Evolutionary conservation across 2,329 filamentous ascomycete genomes (phyloP), one percentile per base, ranked within the genome.

Genomic region (Chalaropsis thielavioides): DNA sequence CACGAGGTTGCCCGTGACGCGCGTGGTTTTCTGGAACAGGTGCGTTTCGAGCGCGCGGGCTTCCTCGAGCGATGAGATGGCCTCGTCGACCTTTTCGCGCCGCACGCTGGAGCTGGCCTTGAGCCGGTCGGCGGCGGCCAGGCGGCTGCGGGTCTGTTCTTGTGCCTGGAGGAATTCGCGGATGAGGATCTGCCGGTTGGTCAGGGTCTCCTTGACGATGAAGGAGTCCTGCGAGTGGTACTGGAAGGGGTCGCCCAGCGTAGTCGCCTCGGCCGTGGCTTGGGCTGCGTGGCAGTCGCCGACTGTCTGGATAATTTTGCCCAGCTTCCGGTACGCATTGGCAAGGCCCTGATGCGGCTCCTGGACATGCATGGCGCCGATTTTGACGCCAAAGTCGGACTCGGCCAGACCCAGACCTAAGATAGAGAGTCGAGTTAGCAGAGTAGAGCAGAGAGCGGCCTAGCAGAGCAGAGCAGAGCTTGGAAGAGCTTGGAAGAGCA

Each of bases 121-220:
- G 67, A 99, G 81, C 56, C 94, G 85, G 74, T 97, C 92, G 0
- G 92, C 91, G 0, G 92, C 90, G 68, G 86, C 85, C 46, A 94
- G 83, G 74, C 91, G 94, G 75, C 84, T 89, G 68, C 89, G 85
- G 1, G 92, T 91, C 24, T 80, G 80, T 73, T 95, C 89, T 73
- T 97, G 92, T 0, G 94, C 92, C 75, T 96, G 90, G 31, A 95
- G 77, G 67, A 97, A 85, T 72, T 99, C 94, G 67, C 94, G 90
- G 54, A 96, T 87, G 22, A 99, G 82, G 68, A 99, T 96, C 76
- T 99, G 94, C 13, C 94, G 89, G 77, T 99, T 99, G 3, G 94
- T 99, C 68, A 99, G 82, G 11, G 92, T 96, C 74, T 99, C 94
- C 75, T 99, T 99, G 69, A 97, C 94, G 70, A 97, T 95, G 73